Evolutionary conservation across 768 basidiomycete species (phyloP), one percentile per base, ranked within the genome.

Genomic region (Collybia sordida): DNA sequence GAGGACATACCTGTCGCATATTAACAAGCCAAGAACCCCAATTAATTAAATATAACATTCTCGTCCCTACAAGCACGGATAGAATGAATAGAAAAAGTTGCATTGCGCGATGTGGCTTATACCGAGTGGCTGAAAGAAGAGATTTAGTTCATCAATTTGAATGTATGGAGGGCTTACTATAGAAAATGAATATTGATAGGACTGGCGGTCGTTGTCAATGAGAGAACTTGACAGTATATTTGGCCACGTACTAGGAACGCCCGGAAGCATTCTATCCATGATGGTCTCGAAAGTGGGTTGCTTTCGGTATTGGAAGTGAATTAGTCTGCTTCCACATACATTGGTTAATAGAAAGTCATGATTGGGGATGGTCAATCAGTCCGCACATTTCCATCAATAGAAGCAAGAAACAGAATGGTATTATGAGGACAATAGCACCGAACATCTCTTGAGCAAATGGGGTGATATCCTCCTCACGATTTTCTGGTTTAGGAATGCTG

Each of bases 331-430:
- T 19, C 34, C 35, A 38, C 24, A 36, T 24, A 21, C 5, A 18
- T 36, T 17, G 31, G 47, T 57, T 47, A 24, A 17, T 39, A 17
- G 45, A 46, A 42, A 27, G 27, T 15, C n/a, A 31, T 17, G 17
- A 46, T 45, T 24, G 42, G 50, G 42, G 37, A 47, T 12, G 47
- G n/a, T 17, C 27, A 28, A 42, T 49, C 28, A 45, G 50, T 17
- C 71, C 88, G 59, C 62, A 93, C 91, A 93, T 88, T 61, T 91
- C 85, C 88, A 93, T 90, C 72, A 91, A 70, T 14, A 92, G 59
- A 34, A 92, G 72, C 43, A 92, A 69, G 61, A 85, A 92, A 2
- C 81, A 81, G 58, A 88, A 81, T 0, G 91, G 91, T 27, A 88
- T 83, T 48, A 91, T 79, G 46, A 86, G 68, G 17, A 87, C 64